Evolutionary conservation across 805 yeast species (phyloP).

Genomic region (Hanseniaspora pseudoguilliermondii): DNA sequence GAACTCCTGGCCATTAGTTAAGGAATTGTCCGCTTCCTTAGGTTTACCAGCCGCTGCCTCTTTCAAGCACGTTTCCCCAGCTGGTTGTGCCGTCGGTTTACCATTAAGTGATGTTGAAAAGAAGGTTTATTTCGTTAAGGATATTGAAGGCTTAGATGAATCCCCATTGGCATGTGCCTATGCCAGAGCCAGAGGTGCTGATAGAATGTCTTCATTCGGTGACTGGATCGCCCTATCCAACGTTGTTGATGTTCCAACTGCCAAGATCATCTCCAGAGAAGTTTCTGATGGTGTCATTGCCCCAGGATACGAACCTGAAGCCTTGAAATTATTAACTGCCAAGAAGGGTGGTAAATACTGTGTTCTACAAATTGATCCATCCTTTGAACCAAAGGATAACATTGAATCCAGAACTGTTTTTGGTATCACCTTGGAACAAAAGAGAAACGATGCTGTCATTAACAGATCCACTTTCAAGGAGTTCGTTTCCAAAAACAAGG

Average conservation of each 20-base stretch:
- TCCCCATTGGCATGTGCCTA: constrained; percentile 89
- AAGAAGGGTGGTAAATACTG: constrained; percentile 98
- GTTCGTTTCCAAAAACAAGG: constrained; percentile 76
- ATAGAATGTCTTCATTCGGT: constrained; percentile 98
- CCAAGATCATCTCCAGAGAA: constrained; percentile 91
- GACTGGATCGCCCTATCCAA: constrained; percentile 96
- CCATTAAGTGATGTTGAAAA: constrained; percentile 86
- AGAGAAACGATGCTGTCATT: constrained; percentile 94
- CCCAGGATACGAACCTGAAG: constrained; percentile 89
- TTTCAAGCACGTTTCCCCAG: constrained; percentile 97
- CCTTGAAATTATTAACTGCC: constrained; percentile 72
- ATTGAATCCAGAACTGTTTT: constrained; percentile 88
- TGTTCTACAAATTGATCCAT: constrained; percentile 90
- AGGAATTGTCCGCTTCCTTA: constrained; percentile 86
- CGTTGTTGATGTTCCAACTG: constrained; percentile 92
- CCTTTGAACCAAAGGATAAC: constrained; percentile 61
- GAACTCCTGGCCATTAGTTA: constrained; percentile 97
- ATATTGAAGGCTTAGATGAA: constrained; percentile 74
- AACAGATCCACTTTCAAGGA: constrained; percentile 83
- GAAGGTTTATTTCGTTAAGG: constrained; percentile 88
- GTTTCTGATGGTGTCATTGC: constrained; percentile 98
- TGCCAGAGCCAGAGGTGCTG: constrained; percentile 99
- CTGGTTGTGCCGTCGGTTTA: constrained; percentile 95
- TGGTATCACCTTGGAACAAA: constrained; percentile 90
- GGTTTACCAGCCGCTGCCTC: constrained; percentile 95